Base-by-base conservation (phyloP, 768 basidiomycete species). In the Leucocoprinus leucothites region DNA sequence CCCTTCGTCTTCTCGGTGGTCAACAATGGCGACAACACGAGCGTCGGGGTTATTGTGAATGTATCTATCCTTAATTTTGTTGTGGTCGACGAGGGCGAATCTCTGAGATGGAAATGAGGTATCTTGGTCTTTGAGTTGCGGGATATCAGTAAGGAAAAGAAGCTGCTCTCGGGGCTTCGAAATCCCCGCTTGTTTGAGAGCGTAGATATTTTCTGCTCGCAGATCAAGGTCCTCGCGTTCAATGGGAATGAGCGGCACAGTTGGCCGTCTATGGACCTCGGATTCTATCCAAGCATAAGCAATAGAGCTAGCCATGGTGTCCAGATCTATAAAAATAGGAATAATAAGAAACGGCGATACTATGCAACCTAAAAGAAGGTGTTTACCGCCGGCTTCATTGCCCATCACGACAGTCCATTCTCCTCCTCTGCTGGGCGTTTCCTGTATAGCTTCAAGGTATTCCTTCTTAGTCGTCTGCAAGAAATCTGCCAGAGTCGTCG, bases 11-110 rank as follows among this genome's bases (percentile, higher is more conserved):
- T 77, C 84, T 64, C 98, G 94, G 65, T 99, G 96, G 67, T 99
- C 97, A 24, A 98, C 72, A 51, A 98, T 75, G 2, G 88, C 86
- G 0, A 81, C 75, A 9, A 98, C 91, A n/a, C 71, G 69, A 0
- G 75, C 70, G 34, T 67, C 64, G 0, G 75, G 69, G 58, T 75
- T 76, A 38, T 71, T 65, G 2, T 57, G 36, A 1, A 69, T 59
- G 65, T 82, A 87, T 35, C 63, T 62, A 1, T 72, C 62, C 24
- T 68, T 70, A 19, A 97, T 78, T 6, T 75, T 74, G 64, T 98
- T 99, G 69, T 98, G 95, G 68, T 99, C 97, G 42, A 98, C 93
- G 16, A 99, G 78, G 0, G 84, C 89, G 63, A 91, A 91, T 5
- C 70, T 75, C 14, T 76, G 74, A 4, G 81, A 82, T 0, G 82